phyloP scores from a whole-genome alignment of 2,329 filamentous ascomycete genomes.

The Phaeomoniella chlamydospora region DNA sequence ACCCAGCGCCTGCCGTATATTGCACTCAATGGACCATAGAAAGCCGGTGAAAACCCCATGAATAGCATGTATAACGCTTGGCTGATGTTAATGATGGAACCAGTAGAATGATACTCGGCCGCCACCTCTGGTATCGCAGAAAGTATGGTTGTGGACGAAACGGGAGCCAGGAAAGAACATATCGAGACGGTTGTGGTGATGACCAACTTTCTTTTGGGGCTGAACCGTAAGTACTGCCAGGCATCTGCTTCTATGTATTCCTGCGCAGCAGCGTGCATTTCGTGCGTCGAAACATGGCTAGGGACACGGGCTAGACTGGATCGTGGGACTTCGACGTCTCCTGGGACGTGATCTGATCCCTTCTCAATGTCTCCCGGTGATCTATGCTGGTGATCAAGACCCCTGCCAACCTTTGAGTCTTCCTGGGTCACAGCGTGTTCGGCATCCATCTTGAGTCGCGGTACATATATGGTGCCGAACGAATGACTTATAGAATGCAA shows the following conservation, averaged over 20 bases:
- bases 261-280: constrained; percentile 13
- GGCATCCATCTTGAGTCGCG: too few species aligned
- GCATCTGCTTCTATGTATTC: constrained; percentile 29
- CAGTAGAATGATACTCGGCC: constrained; percentile 46
- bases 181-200: constrained; percentile 59
- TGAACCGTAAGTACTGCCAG: constrained; percentile 50
- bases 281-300: constrained; percentile 19
- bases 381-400: too few species aligned
- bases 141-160: constrained; percentile 59
- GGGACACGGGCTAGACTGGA: constrained; percentile 14
- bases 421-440: too few species aligned
- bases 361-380: too few species aligned
- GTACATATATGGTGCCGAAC: too few species aligned
- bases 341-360: too few species aligned
- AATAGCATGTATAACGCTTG: constrained; percentile 64
- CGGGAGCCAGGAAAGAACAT: constrained; percentile 62
- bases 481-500: too few species aligned
- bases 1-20: constrained; percentile 46
- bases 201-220: constrained; percentile 44
- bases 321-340: constrained; percentile 4
- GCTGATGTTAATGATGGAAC: constrained; percentile 55
- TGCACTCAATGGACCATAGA: constrained; percentile 60
- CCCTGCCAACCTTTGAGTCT: too few species aligned
- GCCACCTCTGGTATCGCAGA: constrained; percentile 64
- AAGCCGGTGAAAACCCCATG: constrained; percentile 55